A percentile compares a stretch with the other conserved stretches of the same genome.
Conservation (phyloP, 2,329 filamentous ascomycete species). For the Chaetothyriales sp. region DNA sequence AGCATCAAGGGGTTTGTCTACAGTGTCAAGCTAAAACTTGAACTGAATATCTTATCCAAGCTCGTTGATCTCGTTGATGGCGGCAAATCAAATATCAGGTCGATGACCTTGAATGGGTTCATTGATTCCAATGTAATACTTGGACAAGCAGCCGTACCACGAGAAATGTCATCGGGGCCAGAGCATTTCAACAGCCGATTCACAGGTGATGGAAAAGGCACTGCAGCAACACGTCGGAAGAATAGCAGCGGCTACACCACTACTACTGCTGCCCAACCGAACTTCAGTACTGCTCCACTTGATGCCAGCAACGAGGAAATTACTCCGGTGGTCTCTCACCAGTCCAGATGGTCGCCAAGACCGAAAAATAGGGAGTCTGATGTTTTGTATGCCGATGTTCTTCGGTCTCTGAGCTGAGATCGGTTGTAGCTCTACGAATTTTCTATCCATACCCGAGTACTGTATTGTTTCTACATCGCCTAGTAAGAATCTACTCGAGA, state of each 20-base stretch:
- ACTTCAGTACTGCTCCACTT: background rate
- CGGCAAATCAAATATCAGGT: background rate
- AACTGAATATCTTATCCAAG: slow-evolving; percentile 36
- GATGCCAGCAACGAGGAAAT: background rate
- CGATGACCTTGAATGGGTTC: slow-evolving; percentile 3
- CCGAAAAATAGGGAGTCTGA: slow-evolving; percentile 19
- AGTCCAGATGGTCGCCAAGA: background rate
- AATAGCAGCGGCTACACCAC: background rate
- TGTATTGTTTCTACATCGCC: background rate
- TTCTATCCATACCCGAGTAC: background rate
- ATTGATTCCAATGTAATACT: slow-evolving; percentile 2
- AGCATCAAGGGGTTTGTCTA: slow-evolving; percentile 34
- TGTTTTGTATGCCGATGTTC: slow-evolving; percentile 20
- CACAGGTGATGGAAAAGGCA: background rate
- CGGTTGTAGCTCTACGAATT: no score
- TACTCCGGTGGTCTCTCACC: background rate
- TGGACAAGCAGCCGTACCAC: slow-evolving; percentile 1
- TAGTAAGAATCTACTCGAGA: no score
- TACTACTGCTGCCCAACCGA: background rate
- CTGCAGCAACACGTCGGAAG: background rate
- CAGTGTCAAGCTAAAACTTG: slow-evolving; percentile 36
- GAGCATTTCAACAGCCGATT: background rate
- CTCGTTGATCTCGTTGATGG: slow-evolving; percentile 20
- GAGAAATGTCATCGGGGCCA: background rate
- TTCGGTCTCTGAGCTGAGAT: slow-evolving; percentile 24